Evolutionary conservation across 352 stramenopile genomes (phyloP).

Genomic region (Peronosclerospora sorghi): DNA sequence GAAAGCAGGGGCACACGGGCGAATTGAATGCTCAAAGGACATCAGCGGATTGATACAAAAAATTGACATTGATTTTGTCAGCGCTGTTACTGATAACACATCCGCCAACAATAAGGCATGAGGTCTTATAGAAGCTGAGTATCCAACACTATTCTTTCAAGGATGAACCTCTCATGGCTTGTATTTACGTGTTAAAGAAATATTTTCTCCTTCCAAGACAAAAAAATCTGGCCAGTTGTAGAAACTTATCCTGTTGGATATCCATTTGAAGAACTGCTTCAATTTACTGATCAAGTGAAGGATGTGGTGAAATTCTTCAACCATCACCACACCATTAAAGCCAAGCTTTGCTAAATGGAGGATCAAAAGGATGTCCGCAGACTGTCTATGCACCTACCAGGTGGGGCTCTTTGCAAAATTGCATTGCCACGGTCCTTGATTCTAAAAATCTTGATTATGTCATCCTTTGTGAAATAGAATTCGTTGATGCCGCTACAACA

Average conservation of each 20-base stretch:
- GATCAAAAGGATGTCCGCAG: too few species aligned
- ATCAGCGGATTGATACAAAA: not conserved
- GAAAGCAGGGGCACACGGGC: not conserved
- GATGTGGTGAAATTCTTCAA: not conserved
- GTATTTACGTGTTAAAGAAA: not conserved
- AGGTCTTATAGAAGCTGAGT: not conserved
- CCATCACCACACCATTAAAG: too few species aligned
- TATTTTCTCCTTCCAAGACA: not conserved
- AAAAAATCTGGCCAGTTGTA: not conserved
- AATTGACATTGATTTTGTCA: not conserved
- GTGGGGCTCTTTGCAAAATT: too few species aligned
- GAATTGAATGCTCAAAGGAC: not conserved
- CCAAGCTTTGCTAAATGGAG: too few species aligned
- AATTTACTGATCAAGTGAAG: not conserved
- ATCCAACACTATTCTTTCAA: not conserved
- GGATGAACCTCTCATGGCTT: not conserved
- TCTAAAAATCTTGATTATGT: not conserved
- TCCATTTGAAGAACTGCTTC: not conserved
- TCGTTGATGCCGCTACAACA: not conserved
- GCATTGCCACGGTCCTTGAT: too few species aligned
- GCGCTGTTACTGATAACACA: not conserved
- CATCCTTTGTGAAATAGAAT: not conserved
- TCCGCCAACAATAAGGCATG: not conserved
- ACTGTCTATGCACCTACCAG: too few species aligned
- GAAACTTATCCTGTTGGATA: not conserved